Conservation (phyloP, 2,329 filamentous ascomycete species). For the Phaeophleospora eucalypticola region DNA sequence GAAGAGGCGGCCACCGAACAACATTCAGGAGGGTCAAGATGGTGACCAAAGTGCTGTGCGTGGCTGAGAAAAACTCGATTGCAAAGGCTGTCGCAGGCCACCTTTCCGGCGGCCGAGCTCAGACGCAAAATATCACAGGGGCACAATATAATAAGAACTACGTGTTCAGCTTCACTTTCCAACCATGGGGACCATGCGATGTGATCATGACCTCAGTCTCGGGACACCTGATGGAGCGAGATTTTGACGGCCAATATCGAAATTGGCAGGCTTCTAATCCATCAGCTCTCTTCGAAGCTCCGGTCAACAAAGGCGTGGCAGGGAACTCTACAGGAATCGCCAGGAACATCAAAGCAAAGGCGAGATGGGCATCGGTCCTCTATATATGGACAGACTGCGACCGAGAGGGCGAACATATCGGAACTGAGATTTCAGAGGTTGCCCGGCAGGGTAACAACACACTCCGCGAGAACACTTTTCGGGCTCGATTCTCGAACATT, state of each 20-base stretch:
- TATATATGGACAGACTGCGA: slow-evolving; percentile 99
- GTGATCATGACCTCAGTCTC: slow-evolving; percentile 93
- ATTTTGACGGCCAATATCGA: slow-evolving; percentile 70
- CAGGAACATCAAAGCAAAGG: slow-evolving; percentile 77
- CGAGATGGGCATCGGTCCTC: slow-evolving; percentile 65
- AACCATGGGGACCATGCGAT: slow-evolving; percentile 71
- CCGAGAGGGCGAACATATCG: slow-evolving; percentile 94
- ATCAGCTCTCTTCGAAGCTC: slow-evolving; percentile 73
- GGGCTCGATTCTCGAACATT: slow-evolving; percentile 92
- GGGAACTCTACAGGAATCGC: slow-evolving; percentile 75
- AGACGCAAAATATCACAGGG: slow-evolving; percentile 61
- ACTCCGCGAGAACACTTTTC: slow-evolving; percentile 66
- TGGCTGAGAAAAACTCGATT: slow-evolving; percentile 89
- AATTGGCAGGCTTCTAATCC: slow-evolving; percentile 81
- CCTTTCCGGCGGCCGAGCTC: slow-evolving; percentile 59
- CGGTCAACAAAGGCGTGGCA: slow-evolving; percentile 64
- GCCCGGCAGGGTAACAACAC: slow-evolving; percentile 68
- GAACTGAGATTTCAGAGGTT: slow-evolving; percentile 79
- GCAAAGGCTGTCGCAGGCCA: slow-evolving; percentile 90
- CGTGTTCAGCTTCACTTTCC: slow-evolving; percentile 83
- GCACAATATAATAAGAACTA: slow-evolving; percentile 90
- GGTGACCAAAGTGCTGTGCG: slow-evolving; percentile 62
- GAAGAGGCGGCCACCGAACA: neutral
- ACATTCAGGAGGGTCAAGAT: slow-evolving; percentile 25
- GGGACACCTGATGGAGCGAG: slow-evolving; percentile 77